phyloP scores from a whole-genome alignment of 768 basidiomycete species.

The Udeniomyces megalosporus region DNA sequence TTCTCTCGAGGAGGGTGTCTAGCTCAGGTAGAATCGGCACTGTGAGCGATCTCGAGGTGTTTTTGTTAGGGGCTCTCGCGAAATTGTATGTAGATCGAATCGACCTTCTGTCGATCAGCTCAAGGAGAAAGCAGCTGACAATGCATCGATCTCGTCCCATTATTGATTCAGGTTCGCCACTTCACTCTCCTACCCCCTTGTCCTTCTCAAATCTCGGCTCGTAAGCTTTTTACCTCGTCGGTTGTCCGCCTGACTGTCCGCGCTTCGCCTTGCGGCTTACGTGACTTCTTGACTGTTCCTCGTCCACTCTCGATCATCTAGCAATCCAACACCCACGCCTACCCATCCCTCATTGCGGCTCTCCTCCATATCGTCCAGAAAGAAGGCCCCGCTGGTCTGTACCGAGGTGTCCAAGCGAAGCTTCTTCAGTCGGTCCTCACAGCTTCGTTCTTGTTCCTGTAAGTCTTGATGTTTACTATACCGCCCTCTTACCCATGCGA shows the following conservation, averaged over 20 bases:
- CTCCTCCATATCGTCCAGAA: constrained; percentile 58
- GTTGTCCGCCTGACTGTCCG: too few species aligned
- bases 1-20: constrained; percentile 48
- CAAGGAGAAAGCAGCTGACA: too few species aligned
- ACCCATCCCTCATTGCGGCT: constrained; percentile 61
- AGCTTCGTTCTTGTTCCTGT: constrained; percentile 71
- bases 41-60: constrained; percentile 77
- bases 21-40: constrained; percentile 24
- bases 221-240: constrained; percentile 12
- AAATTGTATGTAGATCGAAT: constrained; percentile 41
- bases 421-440: constrained; percentile 81
- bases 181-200: constrained; percentile 57
- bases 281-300: too few species aligned
- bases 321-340: constrained; percentile 49
- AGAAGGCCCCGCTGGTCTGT: constrained; percentile 50
- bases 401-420: constrained; percentile 75
- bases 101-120: too few species aligned
- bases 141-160: too few species aligned
- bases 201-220: constrained; percentile 33
- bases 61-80: constrained; percentile 82
- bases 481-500: too few species aligned
- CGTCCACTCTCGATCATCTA: constrained; percentile 27
- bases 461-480: too few species aligned
- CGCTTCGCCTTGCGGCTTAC: not conserved
- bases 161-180: constrained; percentile 31